A percentile compares a stretch with the other conserved stretches of the same genome.
These are phyloP conservation scores for Zoysia matrella DNA, from an alignment of 202 grass and related monocot species.

Conservation along the genomic window DNA sequence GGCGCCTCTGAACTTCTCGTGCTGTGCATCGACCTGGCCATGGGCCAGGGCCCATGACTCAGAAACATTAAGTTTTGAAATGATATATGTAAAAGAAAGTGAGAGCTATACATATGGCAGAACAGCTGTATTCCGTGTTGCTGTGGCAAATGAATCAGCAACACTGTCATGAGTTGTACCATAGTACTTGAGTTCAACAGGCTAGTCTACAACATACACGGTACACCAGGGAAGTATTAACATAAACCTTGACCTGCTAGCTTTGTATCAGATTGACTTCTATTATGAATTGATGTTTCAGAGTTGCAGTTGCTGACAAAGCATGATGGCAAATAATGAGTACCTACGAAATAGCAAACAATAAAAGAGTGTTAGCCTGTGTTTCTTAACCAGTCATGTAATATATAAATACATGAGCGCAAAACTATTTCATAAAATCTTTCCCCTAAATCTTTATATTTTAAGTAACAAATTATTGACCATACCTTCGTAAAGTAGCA, in stretches of 20 bases:
- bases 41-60: not conserved
- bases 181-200: not conserved
- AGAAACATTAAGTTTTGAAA: not conserved
- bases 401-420: not conserved
- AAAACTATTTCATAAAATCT: not conserved
- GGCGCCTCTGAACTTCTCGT: not conserved
- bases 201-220: not conserved
- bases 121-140: not conserved
- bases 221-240: not conserved
- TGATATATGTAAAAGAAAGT: not conserved
- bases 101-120: not conserved
- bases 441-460: not conserved
- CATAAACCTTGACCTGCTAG: not conserved
- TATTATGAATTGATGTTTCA: slow-evolving; percentile 6
- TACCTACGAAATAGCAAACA: slow-evolving; percentile 2
- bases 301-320: slow-evolving; percentile 1
- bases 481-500: slow-evolving; percentile 33
- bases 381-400: not conserved
- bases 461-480: not conserved
- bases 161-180: not conserved
- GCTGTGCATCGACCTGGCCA: no score
- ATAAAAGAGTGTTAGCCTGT: not conserved
- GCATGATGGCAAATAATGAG: not conserved
- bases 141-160: not conserved
- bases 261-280: not conserved